Base-by-base conservation (phyloP, 1,284 basidiomycete species). In the Malassezia caprae region DNA sequence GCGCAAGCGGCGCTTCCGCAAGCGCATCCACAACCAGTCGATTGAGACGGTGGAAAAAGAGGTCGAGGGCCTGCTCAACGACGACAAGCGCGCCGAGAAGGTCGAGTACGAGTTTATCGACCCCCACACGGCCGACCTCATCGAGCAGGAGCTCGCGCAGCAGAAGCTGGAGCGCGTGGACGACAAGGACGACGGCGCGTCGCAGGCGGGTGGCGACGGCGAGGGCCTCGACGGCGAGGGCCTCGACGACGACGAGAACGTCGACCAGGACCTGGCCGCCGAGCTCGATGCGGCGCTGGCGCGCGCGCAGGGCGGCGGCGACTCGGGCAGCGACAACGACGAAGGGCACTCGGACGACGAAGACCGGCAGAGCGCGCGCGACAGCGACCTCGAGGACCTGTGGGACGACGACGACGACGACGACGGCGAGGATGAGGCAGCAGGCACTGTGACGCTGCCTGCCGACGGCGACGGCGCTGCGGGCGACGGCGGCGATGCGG, bases 41-140 rank as follows among this genome's bases (percentile, higher is more conserved):
- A 96, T 96, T 63, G 91, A 96, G 78, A 91, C 88, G 30, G 90
- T 96, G 2, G 93, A 98, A 75, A 86, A 93, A 76, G 88, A 93
- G 72, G 93, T 98, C 1, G 94, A 98, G 73, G 79, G 90, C 53
- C 76, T 99, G 40, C 76, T 98, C 28, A 86, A 87, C 59, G 85
- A 87, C 61, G 94, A 99, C 76, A 81, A 84, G 10, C 77, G 85
- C 50, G 89, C 91, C 1, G 78, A 83, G 0, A 81, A 87, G 59
- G 84, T 89, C 15, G 63, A 72, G 46, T 72, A 67, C 51, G 72
- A 69, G 41, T 62, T 65, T 47, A 59, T 69, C 24, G 69, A 70
- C 47, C 55, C 61, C 19, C 53, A 58, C 8, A 35, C 32, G 13
- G 55, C 55, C 7, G 55, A 57, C 19, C 27, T 21, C 17, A 51